Conservation (phyloP, 1,284 basidiomycete species). For the Ceratorhiza oryzae-sativae region DNA sequence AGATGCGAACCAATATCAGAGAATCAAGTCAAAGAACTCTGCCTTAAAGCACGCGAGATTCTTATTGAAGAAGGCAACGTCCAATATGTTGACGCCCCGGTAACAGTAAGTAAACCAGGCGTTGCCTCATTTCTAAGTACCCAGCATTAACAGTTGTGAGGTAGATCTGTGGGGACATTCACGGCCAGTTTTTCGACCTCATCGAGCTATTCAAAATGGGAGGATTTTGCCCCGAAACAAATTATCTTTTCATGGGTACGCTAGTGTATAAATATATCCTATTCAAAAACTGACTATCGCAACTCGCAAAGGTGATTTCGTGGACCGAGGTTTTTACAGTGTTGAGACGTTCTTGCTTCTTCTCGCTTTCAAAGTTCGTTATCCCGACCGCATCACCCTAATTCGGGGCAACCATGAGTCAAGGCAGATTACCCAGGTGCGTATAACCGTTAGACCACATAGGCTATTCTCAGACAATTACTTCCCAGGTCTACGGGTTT, state of each 20-base stretch:
- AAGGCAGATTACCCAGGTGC: conserved; percentile 90
- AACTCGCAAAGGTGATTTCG: conserved; percentile 78
- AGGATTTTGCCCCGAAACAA: conserved; percentile 93
- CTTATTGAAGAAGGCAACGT: conserved; percentile 98
- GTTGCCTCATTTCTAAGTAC: not conserved
- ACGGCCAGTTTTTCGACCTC: conserved; percentile 98
- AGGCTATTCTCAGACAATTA: not conserved
- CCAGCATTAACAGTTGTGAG: not conserved
- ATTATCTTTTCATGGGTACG: conserved; percentile 98
- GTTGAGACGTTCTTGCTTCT: conserved; percentile 97
- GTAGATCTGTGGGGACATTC: conserved; percentile 98
- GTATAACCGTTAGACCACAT: not conserved
- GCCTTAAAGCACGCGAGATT: conserved; percentile 94
- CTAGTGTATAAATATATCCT: conserved; percentile 38
- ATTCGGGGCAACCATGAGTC: conserved; percentile 99
- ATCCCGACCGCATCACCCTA: conserved; percentile 96
- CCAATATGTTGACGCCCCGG: conserved; percentile 94
- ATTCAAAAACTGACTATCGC: not conserved
- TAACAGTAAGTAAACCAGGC: conserved; percentile 70
- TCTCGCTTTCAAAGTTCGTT: conserved; percentile 94
- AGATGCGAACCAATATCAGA: conserved; percentile 94
- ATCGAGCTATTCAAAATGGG: conserved; percentile 97
- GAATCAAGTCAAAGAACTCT: conserved; percentile 90
- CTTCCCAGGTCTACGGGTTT: conserved; percentile 88
- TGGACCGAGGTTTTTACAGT: conserved; percentile 96